Conservation (phyloP, 495 filamentous ascomycete species). For the Halenospora varia region DNA sequence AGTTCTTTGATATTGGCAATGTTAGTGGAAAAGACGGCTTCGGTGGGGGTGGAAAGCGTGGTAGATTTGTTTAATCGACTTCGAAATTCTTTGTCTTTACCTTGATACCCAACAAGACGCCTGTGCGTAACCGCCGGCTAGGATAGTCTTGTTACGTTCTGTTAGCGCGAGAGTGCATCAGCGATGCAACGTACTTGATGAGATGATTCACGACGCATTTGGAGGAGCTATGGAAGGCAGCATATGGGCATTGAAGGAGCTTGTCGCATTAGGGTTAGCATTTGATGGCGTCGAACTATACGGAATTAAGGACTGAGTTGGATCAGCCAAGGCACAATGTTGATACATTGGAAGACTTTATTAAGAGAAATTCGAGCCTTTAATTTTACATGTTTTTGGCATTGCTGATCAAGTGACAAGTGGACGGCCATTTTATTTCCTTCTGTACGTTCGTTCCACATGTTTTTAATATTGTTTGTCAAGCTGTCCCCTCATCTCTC, state of each 20-base stretch:
- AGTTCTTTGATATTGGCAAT: slow-evolving; percentile 78
- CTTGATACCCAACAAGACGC: slow-evolving; percentile 4
- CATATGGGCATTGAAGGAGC: not conserved
- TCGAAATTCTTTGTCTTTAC: not conserved
- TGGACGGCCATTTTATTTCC: too few relatives aligned
- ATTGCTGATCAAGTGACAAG: too few relatives aligned
- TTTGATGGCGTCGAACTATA: slow-evolving; percentile 2
- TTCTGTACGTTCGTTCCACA: too few relatives aligned
- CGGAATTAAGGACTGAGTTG: not conserved
- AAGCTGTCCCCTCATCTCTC: too few relatives aligned
- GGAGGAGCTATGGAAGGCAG: not conserved
- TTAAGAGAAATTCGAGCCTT: too few relatives aligned
- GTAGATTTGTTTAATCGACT: slow-evolving; percentile 54
- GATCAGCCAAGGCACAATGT: not conserved
- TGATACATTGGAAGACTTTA: too few relatives aligned
- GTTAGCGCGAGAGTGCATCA: not conserved
- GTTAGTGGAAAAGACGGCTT: slow-evolving; percentile 60
- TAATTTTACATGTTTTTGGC: too few relatives aligned
- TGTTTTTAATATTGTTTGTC: too few relatives aligned
- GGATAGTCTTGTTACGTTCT: not conserved
- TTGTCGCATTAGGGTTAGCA: not conserved
- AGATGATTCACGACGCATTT: slow-evolving; percentile 13
- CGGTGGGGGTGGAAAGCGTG: slow-evolving; percentile 66
- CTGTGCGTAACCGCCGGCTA: not conserved
- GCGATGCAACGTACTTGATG: slow-evolving; percentile 5